Base-by-base conservation (phyloP, 108 stramenopile genomes). In the Cyclostephanos invisitatus region DNA sequence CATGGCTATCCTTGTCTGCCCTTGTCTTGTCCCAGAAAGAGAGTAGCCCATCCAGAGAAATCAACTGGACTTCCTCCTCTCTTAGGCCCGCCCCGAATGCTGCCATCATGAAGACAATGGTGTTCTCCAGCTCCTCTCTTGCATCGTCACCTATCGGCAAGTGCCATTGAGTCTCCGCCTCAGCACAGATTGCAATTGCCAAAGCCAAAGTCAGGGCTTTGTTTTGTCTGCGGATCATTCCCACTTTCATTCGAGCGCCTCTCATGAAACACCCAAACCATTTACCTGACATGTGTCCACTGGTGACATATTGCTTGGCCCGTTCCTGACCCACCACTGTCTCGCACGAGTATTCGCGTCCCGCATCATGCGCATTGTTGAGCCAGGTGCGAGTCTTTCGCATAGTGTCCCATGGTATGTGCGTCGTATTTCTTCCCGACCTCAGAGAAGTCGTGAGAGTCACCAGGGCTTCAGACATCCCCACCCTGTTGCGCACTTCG, bases 11-110 rank as follows among this genome's bases (percentile, higher is more conserved):
- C 15, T 22, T 20, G 11, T 32, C 7, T 14, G 7, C 32, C 7
- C 20, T 29, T 15, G 72, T 57, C 40, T 73, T 63, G n/a, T 58
- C 25, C 54, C 63, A 73, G 15, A 73, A 73, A 24, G 38, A 5
- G 6, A 73, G 8, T n/a, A 73, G 2, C 5, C 72, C 63, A 35
- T 58, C 44, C 4, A 73, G 27, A n/a, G 56, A 55, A 5, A 73
- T 9, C 12, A 72, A 61, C 1, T 29, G 46, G 3, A 63, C 71
- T 10, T 72, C 71, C 21, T 72, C 62, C 10, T 36, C 62, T 12
- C 62, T 11, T 9, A 72, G 37, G 0, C 20, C 17, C 0, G 12
- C 50, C 15, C 62, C 42, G 35, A 63, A 72, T 2, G 18, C 71
- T 5, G 22, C 24, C 3, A 72, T 9, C 0, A 55, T 22, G 38